Evolutionary conservation across 2,329 filamentous ascomycete genomes (phyloP).

Genomic region (Aspergillus sp.): DNA sequence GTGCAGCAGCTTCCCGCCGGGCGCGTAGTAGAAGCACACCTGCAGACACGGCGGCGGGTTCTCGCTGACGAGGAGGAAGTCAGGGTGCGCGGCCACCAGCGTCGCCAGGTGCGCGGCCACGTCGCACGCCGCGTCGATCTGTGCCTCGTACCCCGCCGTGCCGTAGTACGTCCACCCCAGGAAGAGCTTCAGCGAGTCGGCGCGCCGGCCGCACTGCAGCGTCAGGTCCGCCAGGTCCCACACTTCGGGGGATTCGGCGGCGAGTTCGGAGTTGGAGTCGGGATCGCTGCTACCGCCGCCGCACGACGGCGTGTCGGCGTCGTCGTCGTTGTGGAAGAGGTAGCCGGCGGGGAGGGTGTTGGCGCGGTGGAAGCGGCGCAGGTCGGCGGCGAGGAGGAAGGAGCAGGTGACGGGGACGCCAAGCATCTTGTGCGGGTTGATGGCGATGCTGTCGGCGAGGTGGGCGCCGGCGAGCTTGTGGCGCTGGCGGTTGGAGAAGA

Average conservation of each 20-base stretch:
- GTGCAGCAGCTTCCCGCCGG: slow-evolving; percentile 51
- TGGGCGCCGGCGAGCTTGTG: slow-evolving; percentile 68
- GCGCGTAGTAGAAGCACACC: slow-evolving; percentile 88
- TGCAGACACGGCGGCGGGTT: slow-evolving; percentile 86
- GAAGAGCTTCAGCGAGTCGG: slow-evolving; percentile 83
- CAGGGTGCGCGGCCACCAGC: slow-evolving; percentile 53
- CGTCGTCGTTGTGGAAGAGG: slow-evolving; percentile 65
- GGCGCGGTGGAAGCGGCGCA: slow-evolving; percentile 73
- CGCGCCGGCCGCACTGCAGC: slow-evolving; percentile 85
- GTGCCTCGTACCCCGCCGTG: slow-evolving; percentile 65
- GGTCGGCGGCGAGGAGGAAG: slow-evolving; percentile 77
- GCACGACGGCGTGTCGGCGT: slow-evolving; percentile 36
- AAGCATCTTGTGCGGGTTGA: slow-evolving; percentile 98
- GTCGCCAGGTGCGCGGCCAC: slow-evolving; percentile 67
- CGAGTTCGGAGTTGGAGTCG: slow-evolving; percentile 26
- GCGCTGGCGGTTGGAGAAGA: slow-evolving; percentile 68
- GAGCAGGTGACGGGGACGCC: slow-evolving; percentile 87
- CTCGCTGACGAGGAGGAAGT: slow-evolving; percentile 71
- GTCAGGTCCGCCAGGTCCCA: slow-evolving; percentile 93
- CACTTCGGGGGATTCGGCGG: slow-evolving; percentile 53
- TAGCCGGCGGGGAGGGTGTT: slow-evolving; percentile 89
- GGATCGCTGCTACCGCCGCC: slow-evolving; percentile 9
- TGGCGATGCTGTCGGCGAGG: slow-evolving; percentile 75
- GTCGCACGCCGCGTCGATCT: slow-evolving; percentile 71
- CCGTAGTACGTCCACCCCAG: slow-evolving; percentile 91